These are phyloP conservation scores for Durio zibethinus DNA, from an alignment of 345 rosid species.

Conservation along the genomic window DNA sequence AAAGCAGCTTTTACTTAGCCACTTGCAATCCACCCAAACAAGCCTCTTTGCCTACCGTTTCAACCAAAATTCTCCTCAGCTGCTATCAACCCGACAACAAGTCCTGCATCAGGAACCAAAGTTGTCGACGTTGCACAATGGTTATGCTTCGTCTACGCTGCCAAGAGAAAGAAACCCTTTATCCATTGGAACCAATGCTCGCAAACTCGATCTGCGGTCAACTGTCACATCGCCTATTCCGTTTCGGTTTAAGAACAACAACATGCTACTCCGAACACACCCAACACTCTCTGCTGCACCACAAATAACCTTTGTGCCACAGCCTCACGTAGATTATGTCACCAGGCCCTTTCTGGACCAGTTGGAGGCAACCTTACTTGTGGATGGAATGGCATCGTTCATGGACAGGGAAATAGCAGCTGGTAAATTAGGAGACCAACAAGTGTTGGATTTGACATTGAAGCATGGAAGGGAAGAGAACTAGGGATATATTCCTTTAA, in stretches of 20 bases:
- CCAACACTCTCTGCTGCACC: background rate
- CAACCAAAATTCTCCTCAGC: background rate
- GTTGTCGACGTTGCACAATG: background rate
- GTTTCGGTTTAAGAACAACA: background rate
- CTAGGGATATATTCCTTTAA: background rate
- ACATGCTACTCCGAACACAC: background rate
- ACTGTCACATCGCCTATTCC: background rate
- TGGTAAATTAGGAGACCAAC: background rate
- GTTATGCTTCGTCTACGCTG: background rate
- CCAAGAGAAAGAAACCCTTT: background rate
- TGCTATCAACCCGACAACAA: no score
- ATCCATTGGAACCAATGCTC: background rate
- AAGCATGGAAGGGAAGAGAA: background rate
- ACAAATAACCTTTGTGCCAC: background rate
- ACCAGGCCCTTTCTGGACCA: conserved; percentile 4
- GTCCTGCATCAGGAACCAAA: background rate
- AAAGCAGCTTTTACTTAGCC: background rate
- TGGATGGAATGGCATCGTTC: background rate
- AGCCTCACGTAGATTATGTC: background rate
- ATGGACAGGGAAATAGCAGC: background rate
- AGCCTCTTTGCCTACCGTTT: background rate
- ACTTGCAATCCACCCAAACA: background rate
- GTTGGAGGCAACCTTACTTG: background rate
- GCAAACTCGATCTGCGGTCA: background rate
- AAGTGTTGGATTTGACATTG: background rate